phyloP scores from a whole-genome alignment of 2,329 filamentous ascomycete genomes.

The Nigrospora osmanthi region DNA sequence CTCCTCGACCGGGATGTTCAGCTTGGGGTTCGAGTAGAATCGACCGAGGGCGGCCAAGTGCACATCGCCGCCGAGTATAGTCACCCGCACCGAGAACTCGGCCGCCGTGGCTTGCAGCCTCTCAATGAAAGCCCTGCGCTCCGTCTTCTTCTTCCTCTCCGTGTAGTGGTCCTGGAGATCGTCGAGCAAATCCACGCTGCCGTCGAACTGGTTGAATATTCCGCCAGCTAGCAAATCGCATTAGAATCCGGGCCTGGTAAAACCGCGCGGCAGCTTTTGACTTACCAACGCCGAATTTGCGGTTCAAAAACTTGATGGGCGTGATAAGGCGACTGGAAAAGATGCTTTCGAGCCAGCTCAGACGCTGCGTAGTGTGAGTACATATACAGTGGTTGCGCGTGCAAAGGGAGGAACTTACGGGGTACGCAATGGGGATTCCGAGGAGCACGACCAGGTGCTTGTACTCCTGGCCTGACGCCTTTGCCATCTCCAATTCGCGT shows the following conservation, averaged over 20 bases:
- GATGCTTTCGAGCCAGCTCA: slow-evolving; percentile 96
- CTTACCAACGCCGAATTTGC: slow-evolving; percentile 70
- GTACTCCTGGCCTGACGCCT: slow-evolving; percentile 63
- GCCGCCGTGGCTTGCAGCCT: slow-evolving; percentile 77
- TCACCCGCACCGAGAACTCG: slow-evolving; percentile 82
- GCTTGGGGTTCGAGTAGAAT: slow-evolving; percentile 84
- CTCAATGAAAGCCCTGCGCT: slow-evolving; percentile 71
- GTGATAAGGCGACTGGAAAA: slow-evolving; percentile 80
- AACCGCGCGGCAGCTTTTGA: not conserved
- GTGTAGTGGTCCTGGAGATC: slow-evolving; percentile 97
- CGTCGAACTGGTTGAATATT: slow-evolving; percentile 91
- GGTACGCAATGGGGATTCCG: slow-evolving; percentile 81
- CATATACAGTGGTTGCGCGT: slow-evolving; percentile 2
- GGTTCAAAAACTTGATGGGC: slow-evolving; percentile 82
- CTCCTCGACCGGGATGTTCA: slow-evolving; percentile 67
- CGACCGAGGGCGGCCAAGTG: slow-evolving; percentile 87
- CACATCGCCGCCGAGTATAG: slow-evolving; percentile 89
- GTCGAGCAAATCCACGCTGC: slow-evolving; percentile 85
- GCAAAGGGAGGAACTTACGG: slow-evolving; percentile 47
- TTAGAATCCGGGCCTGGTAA: slow-evolving; percentile 4
- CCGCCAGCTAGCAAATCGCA: slow-evolving; percentile 48
- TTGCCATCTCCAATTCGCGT: slow-evolving; percentile 63
- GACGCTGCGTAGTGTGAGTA: slow-evolving; percentile 41
- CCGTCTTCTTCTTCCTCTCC: slow-evolving; percentile 80
- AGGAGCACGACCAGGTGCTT: slow-evolving; percentile 83